Evolutionary conservation across 1,284 basidiomycete genomes (phyloP).

Genomic region (Peniophora sp.): DNA sequence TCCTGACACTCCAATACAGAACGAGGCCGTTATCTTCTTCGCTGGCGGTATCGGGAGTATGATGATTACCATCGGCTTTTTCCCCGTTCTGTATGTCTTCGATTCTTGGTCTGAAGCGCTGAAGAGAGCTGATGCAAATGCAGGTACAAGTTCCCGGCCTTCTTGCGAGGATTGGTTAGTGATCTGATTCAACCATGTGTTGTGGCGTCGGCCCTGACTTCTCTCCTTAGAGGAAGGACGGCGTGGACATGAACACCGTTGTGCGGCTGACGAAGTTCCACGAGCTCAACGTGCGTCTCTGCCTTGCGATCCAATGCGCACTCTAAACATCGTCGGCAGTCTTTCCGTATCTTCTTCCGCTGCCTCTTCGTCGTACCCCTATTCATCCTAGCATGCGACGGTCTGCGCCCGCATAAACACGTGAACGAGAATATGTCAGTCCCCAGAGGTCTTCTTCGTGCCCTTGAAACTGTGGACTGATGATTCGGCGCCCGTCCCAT

Average conservation of each 20-base stretch:
- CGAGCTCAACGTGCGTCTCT: slow-evolving; percentile 59
- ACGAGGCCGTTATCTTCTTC: slow-evolving; percentile 61
- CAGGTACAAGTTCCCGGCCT: slow-evolving; percentile 58
- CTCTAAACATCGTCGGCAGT: slow-evolving; percentile 27
- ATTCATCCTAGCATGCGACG: slow-evolving; percentile 59
- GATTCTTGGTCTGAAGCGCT: background rate
- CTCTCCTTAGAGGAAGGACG: slow-evolving; percentile 36
- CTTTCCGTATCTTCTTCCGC: slow-evolving; percentile 61
- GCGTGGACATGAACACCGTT: slow-evolving; percentile 55
- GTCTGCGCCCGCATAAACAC: slow-evolving; percentile 47
- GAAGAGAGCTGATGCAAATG: slow-evolving; percentile 9
- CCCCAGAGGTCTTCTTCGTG: too few species aligned
- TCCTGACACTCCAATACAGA: slow-evolving; percentile 31
- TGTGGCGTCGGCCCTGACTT: background rate
- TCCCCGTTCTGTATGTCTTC: slow-evolving; percentile 50
- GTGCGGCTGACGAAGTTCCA: slow-evolving; percentile 69
- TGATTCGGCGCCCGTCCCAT: too few species aligned
- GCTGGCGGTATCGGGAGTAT: slow-evolving; percentile 62
- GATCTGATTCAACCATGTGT: background rate
- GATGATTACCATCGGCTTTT: slow-evolving; percentile 59
- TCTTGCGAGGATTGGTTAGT: slow-evolving; percentile 52
- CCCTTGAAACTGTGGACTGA: background rate
- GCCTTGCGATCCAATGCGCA: background rate
- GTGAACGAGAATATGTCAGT: slow-evolving; percentile 61
- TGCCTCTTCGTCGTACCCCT: slow-evolving; percentile 59